phyloP scores from a whole-genome alignment of 2,329 filamentous ascomycete genomes.

The Orbilia oligospora region DNA sequence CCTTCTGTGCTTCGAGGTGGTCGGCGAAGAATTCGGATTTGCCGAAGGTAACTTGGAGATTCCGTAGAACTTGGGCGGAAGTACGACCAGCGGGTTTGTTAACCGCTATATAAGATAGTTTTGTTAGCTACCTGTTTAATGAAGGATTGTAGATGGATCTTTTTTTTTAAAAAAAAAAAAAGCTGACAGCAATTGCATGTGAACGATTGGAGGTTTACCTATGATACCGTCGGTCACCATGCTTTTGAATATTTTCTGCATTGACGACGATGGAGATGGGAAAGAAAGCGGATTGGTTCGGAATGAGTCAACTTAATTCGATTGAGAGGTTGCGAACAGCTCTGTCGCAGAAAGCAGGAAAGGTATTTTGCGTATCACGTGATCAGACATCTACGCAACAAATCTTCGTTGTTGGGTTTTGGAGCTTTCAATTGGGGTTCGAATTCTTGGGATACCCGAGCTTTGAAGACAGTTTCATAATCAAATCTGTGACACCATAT shows the following conservation, averaged over 20 bases:
- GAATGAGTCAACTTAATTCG: background rate
- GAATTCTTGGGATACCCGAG: no score
- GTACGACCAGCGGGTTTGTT: conserved; percentile 90
- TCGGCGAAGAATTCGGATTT: conserved; percentile 83
- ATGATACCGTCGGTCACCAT: conserved; percentile 59
- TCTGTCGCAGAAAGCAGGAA: conserved; percentile 17
- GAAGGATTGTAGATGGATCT: background rate
- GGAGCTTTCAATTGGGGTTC: no score
- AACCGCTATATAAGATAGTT: conserved; percentile 74
- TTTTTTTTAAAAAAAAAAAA: conserved; percentile 1
- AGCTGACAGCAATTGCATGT: no score
- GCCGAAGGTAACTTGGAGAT: conserved; percentile 87
- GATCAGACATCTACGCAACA: background rate
- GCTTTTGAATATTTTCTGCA: conserved; percentile 39
- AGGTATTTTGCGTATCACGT: conserved; percentile 1
- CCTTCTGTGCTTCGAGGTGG: conserved; percentile 77
- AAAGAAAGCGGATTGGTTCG: background rate
- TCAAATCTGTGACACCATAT: no score
- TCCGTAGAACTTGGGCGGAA: conserved; percentile 90
- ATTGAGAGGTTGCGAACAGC: background rate
- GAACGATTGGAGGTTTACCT: conserved; percentile 25
- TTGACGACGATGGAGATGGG: background rate
- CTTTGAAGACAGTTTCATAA: no score
- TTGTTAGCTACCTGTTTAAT: background rate
- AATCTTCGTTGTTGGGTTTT: conserved; percentile 11